Evolutionary conservation across 805 yeast genomes (phyloP).

Genomic region (Peterozyma toletana): DNA sequence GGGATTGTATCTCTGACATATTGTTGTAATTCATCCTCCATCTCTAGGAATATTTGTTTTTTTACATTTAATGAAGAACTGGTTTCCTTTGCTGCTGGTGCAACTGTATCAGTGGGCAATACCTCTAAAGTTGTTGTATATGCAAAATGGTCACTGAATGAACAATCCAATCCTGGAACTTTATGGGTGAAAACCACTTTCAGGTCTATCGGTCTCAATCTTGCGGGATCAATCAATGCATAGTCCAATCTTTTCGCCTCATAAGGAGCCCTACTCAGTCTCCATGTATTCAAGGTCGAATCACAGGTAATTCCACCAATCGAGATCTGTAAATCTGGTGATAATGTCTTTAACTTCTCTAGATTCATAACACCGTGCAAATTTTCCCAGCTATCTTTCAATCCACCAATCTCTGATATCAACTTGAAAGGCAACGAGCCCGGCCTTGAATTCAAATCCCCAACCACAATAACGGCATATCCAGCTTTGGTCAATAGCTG

Average conservation of each 20-base stretch:
- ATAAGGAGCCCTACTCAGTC: slow-evolving; percentile 41
- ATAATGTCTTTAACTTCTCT: slow-evolving; percentile 33
- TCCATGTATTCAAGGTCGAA: slow-evolving; percentile 82
- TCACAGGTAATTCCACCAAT: slow-evolving; percentile 88
- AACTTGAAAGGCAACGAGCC: slow-evolving; percentile 77
- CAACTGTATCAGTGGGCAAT: slow-evolving; percentile 9
- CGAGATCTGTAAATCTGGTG: slow-evolving; percentile 55
- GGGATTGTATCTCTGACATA: slow-evolving; percentile 44
- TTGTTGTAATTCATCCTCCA: slow-evolving; percentile 35
- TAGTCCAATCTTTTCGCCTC: slow-evolving; percentile 91
- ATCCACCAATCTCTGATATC: slow-evolving; percentile 58
- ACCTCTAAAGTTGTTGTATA: slow-evolving; percentile 40
- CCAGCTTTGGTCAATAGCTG: slow-evolving; percentile 62
- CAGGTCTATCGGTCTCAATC: slow-evolving; percentile 51
- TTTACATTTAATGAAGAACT: slow-evolving; percentile 8
- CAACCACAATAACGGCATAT: slow-evolving; percentile 81
- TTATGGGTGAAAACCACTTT: slow-evolving; percentile 67
- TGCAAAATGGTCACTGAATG: slow-evolving; percentile 92
- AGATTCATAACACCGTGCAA: slow-evolving; percentile 42
- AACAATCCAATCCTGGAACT: slow-evolving; percentile 53
- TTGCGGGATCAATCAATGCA: slow-evolving; percentile 62
- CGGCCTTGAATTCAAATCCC: slow-evolving; percentile 88
- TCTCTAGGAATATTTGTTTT: slow-evolving; percentile 37
- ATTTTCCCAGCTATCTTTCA: slow-evolving; percentile 79
- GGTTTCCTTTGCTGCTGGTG: slow-evolving; percentile 1